A percentile compares a stretch with the other conserved stretches of the same genome.
Conservation (phyloP, 495 filamentous ascomycete genomes). For the Acidiella bohemica region DNA sequence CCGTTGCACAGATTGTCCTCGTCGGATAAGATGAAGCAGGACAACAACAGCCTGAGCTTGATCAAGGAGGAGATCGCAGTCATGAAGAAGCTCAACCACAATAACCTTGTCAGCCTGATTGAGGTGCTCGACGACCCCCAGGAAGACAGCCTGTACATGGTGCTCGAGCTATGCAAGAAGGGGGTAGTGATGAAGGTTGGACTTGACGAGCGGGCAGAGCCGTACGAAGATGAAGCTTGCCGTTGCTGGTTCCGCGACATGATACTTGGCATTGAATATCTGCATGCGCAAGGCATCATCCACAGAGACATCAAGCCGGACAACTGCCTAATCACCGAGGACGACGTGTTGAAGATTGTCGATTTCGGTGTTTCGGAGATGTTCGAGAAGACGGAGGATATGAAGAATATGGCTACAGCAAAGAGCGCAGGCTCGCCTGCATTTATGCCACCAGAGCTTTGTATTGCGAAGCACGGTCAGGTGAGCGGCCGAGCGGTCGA, state of each 20-base stretch:
- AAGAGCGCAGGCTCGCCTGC: constrained; percentile 93
- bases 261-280: constrained; percentile 89
- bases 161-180: constrained; percentile 97
- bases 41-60: constrained; percentile 60
- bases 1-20: constrained; percentile 43
- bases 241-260: constrained; percentile 90
- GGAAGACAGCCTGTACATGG: constrained; percentile 95
- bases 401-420: constrained; percentile 75
- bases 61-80: constrained; percentile 97
- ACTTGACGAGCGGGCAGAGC: constrained; percentile 65
- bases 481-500: constrained; percentile 83
- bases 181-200: constrained; percentile 96
- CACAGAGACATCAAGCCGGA: constrained; percentile 98
- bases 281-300: constrained; percentile 88
- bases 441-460: constrained; percentile 88
- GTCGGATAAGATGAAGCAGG: constrained; percentile 35
- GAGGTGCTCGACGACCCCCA: constrained; percentile 92
- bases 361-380: constrained; percentile 98
- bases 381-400: constrained; percentile 72
- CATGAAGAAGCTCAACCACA: constrained; percentile 96
- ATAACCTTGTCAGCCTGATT: constrained; percentile 79
- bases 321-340: constrained; percentile 78
- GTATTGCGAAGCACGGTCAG: constrained; percentile 74
- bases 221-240: constrained; percentile 73
- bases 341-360: constrained; percentile 89